These are phyloP conservation scores for Debaryomyces fabryi DNA, from an alignment of 1,139 yeast species.

Conservation along the genomic window DNA sequence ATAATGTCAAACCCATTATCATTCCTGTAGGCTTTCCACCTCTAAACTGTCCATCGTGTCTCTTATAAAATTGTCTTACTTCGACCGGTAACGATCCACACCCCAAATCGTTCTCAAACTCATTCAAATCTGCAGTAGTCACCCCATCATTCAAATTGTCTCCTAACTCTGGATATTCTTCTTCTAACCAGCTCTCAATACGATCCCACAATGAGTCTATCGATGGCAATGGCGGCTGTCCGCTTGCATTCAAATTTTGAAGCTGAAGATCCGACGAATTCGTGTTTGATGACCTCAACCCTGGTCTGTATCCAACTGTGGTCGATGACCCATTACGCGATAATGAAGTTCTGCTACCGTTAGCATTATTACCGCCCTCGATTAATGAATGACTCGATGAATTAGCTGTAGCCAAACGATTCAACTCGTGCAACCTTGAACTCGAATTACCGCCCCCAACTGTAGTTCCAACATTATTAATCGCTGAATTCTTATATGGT, in stretches of 20 bases:
- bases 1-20: constrained; percentile 67
- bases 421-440: constrained; percentile 41
- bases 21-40: constrained; percentile 79
- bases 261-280: constrained; percentile 41
- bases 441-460: constrained; percentile 25
- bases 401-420: constrained; percentile 31
- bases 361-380: constrained; percentile 15
- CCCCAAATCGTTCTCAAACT: constrained; percentile 71
- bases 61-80: constrained; percentile 71
- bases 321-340: constrained; percentile 17
- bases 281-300: constrained; percentile 37
- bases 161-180: constrained; percentile 76
- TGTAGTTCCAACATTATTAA: constrained; percentile 20
- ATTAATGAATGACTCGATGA: constrained; percentile 33
- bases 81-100: constrained; percentile 68
- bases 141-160: constrained; percentile 74
- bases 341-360: constrained; percentile 1
- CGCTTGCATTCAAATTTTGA: constrained; percentile 47
- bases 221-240: constrained; percentile 73
- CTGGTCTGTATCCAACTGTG: constrained; percentile 43
- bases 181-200: constrained; percentile 73
- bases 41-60: constrained; percentile 81
- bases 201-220: constrained; percentile 73
- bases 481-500: constrained; percentile 39
- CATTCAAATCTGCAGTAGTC: constrained; percentile 75